Evolutionary conservation across 2,329 filamentous ascomycete genomes (phyloP).

Genomic region (Ilyonectria mors-panacis): DNA sequence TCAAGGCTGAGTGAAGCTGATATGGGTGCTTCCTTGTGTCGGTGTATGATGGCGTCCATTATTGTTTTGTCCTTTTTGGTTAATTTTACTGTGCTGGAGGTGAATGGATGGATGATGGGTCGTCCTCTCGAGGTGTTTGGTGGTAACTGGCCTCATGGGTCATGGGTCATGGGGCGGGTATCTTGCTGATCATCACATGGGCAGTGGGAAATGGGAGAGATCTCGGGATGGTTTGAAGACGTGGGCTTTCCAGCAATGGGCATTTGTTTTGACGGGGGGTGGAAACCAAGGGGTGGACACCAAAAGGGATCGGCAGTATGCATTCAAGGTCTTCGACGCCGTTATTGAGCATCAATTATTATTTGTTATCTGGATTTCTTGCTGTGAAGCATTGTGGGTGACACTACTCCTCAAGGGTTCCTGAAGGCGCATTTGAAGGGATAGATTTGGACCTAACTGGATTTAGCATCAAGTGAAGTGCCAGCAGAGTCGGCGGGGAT

Average conservation of each 20-base stretch:
- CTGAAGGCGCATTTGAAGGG: slow-evolving; percentile 63
- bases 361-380: slow-evolving; percentile 3
- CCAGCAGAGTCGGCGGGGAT: background rate
- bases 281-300: slow-evolving; percentile 22
- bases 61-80: slow-evolving; percentile 27
- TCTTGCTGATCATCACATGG: slow-evolving; percentile 29
- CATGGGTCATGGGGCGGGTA: slow-evolving; percentile 4
- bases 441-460: slow-evolving; percentile 63
- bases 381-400: background rate
- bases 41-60: slow-evolving; percentile 44
- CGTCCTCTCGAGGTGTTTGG: slow-evolving; percentile 34
- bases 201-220: background rate
- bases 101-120: slow-evolving; percentile 31
- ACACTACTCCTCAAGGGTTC: slow-evolving; percentile 29
- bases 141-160: slow-evolving; percentile 24
- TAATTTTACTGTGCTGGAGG: slow-evolving; percentile 33
- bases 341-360: slow-evolving; percentile 14
- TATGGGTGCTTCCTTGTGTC: background rate
- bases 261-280: slow-evolving; percentile 15
- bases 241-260: slow-evolving; percentile 46
- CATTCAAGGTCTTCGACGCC: slow-evolving; percentile 10
- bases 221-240: slow-evolving; percentile 34
- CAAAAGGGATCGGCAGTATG: slow-evolving; percentile 23
- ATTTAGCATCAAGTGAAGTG: slow-evolving; percentile 5
- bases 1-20: slow-evolving; percentile 1